Base-by-base conservation (phyloP, 306 rosid species). In the Cucurbita pepo region DNA sequence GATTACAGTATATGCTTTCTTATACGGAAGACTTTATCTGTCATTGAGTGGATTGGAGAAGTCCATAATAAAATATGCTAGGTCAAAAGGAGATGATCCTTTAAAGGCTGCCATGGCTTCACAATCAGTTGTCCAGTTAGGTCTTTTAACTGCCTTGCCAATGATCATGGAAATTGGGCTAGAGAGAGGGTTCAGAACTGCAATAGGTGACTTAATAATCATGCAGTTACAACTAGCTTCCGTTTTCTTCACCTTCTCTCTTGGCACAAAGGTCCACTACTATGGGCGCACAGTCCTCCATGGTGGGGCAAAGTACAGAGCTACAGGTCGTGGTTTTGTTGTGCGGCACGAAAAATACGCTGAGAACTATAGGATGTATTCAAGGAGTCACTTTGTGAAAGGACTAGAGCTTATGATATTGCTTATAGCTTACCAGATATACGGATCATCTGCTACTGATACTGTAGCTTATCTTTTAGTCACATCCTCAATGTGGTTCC, bases 271-370 rank as follows among this genome's bases (percentile, higher is more conserved):
- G 84, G 77, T 83, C 55, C 99, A 94, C 79, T 94, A 89, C 71
- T 94, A 71, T 81, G 99, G 99, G 60, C 90, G 99, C 71, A 94
- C 99, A 37, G 79, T 94, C 72, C 88, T 94, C 41, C 99, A 94
- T 16, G 97, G 99, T 5, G 99, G 99, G 59, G 97, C 99, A 63
- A 91, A 85, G 75, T 94, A 94, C 76, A 87, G 99, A 84, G 99
- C 97, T 75, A 94, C 99, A 7, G 99, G 99, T 37, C 99, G 99
- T 83, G 99, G 99, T 58, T 94, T 94, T 80, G 99, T 94, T 10
- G 99, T 94, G 53, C 85, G 90, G 62, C 99, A 94, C 59, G 99
- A 91, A 84, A 94, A 84, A 85, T 94, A 85, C 69, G 97, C 91
- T 0, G 99, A 94, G 83, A 94, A 94, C 75, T 94, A 94, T 75